A percentile compares a stretch with the other conserved stretches of the same genome.
Conservation (phyloP, 345 rosid species). For the Rhodamnia argentea region DNA sequence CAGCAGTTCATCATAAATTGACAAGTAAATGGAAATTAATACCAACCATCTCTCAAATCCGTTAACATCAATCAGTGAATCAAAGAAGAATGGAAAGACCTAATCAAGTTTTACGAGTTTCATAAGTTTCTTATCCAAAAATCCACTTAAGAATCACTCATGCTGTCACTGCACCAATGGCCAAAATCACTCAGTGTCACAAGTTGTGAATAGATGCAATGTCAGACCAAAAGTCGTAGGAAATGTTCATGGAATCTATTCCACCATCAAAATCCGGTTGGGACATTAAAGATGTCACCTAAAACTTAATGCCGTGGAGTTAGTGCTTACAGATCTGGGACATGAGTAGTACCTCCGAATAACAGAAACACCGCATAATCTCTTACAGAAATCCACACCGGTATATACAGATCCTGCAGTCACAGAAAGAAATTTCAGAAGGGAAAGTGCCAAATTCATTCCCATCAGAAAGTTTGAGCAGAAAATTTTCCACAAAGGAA, state of each 20-base stretch:
- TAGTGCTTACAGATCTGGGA: background rate
- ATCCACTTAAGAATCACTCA: background rate
- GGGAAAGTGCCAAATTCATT: background rate
- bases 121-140: background rate
- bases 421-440: background rate
- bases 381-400: conserved; percentile 98
- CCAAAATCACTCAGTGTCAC: background rate
- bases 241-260: background rate
- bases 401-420: conserved; percentile 86
- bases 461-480: background rate
- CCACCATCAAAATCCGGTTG: background rate
- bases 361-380: conserved; percentile 94
- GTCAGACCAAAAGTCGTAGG: background rate
- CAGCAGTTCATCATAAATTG: background rate
- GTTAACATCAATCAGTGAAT: background rate
- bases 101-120: background rate
- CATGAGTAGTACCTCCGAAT: conserved; percentile 68
- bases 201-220: background rate
- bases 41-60: background rate
- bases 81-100: background rate
- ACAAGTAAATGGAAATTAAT: background rate
- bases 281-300: background rate
- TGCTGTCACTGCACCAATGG: background rate
- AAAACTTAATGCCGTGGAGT: background rate
- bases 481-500: background rate